Base-by-base conservation (phyloP, 257 asterid species). In the Solanum lycopersicoides region DNA sequence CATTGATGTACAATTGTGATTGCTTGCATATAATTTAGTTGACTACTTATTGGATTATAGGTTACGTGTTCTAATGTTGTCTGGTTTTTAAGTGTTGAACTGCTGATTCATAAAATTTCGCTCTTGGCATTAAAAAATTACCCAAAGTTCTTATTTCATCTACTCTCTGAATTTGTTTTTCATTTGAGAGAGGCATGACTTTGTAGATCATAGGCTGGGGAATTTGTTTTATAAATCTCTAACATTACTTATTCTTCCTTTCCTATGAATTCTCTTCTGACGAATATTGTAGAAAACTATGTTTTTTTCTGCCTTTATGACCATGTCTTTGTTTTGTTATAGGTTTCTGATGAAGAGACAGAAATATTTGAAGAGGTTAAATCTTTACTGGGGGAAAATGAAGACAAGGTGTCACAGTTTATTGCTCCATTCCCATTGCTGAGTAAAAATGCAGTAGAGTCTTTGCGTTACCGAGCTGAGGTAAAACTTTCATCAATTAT, bases 381-480 rank as follows among this genome's bases (percentile, higher is more conserved):
- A 92, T 91, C 95, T 32, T 47, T 95, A 79, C 89, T 96, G 91
- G 98, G 98, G 50, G 98, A 94, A 92, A 90, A 92, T 89, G 97
- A 90, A 34, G 75, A 88, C 25, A 92, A 90, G 83, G 98, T 93
- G 74, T 89, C 95, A 39, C 93, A 93, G 87, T 95, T 92, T 89
- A 92, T 97, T 87, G 99, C 94, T 86, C 99, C 98, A 66, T 97
- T 95, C 89, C 98, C 99, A 76, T 90, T 93, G 92, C 97, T 96
- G 85, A 91, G 89, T 89, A 92, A 93, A 90, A 92, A 96, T 86
- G 98, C 98, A 53, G 99, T 95, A 89, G 99, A 96, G 90, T 93
- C 95, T 44, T 93, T 96, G 87, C 94, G 98, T 44, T 97, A 97
- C 91, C 96, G 99, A 92, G 96, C 99, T 9, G 99, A 97, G 99